phyloP scores from a whole-genome alignment of 1,284 basidiomycete genomes.

The Austroboletus novae-zelandiae region DNA sequence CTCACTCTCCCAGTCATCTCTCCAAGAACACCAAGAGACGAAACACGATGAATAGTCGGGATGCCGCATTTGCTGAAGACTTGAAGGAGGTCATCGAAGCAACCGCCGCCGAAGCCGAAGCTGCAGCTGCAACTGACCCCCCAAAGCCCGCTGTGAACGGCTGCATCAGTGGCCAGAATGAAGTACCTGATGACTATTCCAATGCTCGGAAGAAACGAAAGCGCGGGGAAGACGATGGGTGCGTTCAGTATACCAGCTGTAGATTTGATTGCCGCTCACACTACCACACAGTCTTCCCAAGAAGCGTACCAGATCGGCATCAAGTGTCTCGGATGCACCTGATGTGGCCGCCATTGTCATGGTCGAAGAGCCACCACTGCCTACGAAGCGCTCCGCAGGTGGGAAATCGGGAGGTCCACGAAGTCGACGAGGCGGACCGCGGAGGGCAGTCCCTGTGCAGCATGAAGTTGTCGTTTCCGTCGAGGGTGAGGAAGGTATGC shows the following conservation, averaged over 20 bases:
- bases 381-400: conserved; percentile 26
- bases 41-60: conserved; percentile 97
- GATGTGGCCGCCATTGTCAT: conserved; percentile 34
- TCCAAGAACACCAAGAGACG: conserved; percentile 73
- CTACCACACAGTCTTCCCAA: conserved; percentile 44
- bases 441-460: conserved; percentile 20
- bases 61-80: conserved; percentile 91
- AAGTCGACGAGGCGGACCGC: conserved; percentile 39
- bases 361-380: conserved; percentile 42
- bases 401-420: conserved; percentile 36
- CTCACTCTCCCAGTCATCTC: conserved; percentile 66
- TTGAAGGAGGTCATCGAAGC: conserved; percentile 69
- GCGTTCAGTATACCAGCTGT: conserved; percentile 30
- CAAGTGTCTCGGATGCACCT: conserved; percentile 59
- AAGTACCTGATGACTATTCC: conserved; percentile 46
- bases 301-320: conserved; percentile 71
- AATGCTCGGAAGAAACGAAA: conserved; percentile 69
- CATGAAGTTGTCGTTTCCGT: conserved; percentile 43
- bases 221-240: conserved; percentile 68
- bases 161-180: conserved; percentile 35
- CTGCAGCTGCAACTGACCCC: conserved; percentile 43
- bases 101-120: conserved; percentile 56
- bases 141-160: conserved; percentile 25
- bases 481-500: conserved; percentile 67
- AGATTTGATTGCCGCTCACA: conserved; percentile 16